Evolutionary conservation across 2,329 filamentous ascomycete genomes (phyloP), one percentile per base, ranked within the genome.

Genomic region (Trichophyton equinum): DNA sequence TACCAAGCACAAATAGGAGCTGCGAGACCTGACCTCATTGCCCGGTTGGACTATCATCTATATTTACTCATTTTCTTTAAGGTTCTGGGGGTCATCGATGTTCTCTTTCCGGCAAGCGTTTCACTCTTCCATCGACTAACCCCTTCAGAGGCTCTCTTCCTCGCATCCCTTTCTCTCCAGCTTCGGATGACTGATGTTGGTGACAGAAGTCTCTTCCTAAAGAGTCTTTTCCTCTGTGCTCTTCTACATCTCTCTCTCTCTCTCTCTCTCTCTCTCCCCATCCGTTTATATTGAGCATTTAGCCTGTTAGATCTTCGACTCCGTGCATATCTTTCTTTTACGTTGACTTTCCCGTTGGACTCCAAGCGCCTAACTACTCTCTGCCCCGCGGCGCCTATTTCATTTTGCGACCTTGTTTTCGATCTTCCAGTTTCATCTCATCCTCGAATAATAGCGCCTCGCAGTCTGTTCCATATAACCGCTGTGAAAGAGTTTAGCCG

Each of bases 1-100:
- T 57, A 27, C 61, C 40, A 36, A 46, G 55, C 53, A 51, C 61
- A 46, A 61, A 61, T 63, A 56, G 59, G 46, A 59, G 42, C 36
- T 18, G 60, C 38, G 22, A 55, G 33, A 11, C 25, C 22, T 42
- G 18, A 42, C 40, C 40, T 60, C 59, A 9, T 22, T 27, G 22
- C 36, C 49, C 51, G 51, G 59, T 57, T 60, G 59, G 49, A 55
- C 49, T 27, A 33, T 44, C 49, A 38, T n/a, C 30, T 38, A 38
- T 20, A 38, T 38, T 57, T 40, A 57, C 55, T 57, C 55, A 38
- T 57, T 40, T 38, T 18, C 33, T 9, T 42, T 57, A 30, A 53
- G n/a, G 49, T 53, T 53, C 49, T 53, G 11, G 49, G 33, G 49
- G 22, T 25, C 49, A 22, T 53, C 15, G 49, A 53, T n/a, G 22